phyloP scores from a whole-genome alignment of 1,284 basidiomycete genomes.

The Moesziomyces parantarcticus region DNA sequence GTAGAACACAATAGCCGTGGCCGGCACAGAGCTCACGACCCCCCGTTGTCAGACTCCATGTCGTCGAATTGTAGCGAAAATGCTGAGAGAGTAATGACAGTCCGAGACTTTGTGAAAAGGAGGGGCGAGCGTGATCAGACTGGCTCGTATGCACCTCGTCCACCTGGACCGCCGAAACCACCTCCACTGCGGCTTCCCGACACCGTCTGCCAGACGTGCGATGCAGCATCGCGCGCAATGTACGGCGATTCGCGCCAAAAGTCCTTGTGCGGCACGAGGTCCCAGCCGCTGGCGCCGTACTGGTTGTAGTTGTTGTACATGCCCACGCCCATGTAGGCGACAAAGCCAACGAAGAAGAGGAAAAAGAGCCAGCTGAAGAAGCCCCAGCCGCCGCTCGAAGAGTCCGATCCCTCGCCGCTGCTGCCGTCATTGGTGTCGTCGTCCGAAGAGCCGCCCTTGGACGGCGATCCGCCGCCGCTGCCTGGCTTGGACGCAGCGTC shows the following conservation, averaged over 20 bases:
- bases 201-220: slow-evolving; percentile 42
- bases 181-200: slow-evolving; percentile 32
- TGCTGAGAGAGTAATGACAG: too few relatives aligned
- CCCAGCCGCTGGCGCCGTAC: slow-evolving; percentile 62
- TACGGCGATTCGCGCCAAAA: slow-evolving; percentile 61
- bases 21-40: too few relatives aligned
- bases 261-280: slow-evolving; percentile 58
- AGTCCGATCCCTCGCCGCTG: slow-evolving; percentile 3
- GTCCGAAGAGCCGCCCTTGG: slow-evolving; percentile 18
- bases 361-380: slow-evolving; percentile 53
- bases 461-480: slow-evolving; percentile 18
- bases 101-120: not conserved
- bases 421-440: slow-evolving; percentile 10
- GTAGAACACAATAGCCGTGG: too few relatives aligned
- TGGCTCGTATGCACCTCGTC: slow-evolving; percentile 47
- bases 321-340: slow-evolving; percentile 49
- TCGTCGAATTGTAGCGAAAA: too few relatives aligned
- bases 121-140: slow-evolving; percentile 7
- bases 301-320: slow-evolving; percentile 62
- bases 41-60: too few relatives aligned
- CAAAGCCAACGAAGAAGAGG: slow-evolving; percentile 26
- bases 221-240: slow-evolving; percentile 43
- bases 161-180: slow-evolving; percentile 35
- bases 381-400: slow-evolving; percentile 39
- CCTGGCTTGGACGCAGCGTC: slow-evolving; percentile 24